Evolutionary conservation across 805 yeast genomes (phyloP), one percentile per base, ranked within the genome.

Genomic region (Teunomyces kruisii): DNA sequence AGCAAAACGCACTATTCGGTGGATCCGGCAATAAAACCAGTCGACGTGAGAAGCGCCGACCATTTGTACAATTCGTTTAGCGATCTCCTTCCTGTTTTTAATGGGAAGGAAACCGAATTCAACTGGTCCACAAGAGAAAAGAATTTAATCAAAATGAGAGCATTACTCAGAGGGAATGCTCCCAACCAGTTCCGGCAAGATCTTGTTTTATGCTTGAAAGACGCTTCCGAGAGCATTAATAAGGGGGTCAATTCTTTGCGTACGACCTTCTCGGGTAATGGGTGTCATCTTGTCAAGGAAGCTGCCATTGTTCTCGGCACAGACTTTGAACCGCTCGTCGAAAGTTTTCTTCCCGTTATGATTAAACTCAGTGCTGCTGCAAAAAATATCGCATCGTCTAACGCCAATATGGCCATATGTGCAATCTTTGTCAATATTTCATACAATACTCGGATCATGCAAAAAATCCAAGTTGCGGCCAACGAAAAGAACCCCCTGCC

Each of bases 91-190:
- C 64, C 67, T 1, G 52, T 54, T 10, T 90, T 92, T 55, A 77
- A 73, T 7, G 86, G 84, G 4, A 73, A 84, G 56, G 99, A 94
- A 61, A 86, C 96, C 0, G 99, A 94, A 58, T 75, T 76, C 47
- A 94, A 94, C 59, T 94, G 99, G 99, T 65, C 71, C 16, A 53
- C 56, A 0, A 75, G 99, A 57, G 96, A 91, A 54, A 74, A 76
- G 42, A 69, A 70, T 40, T 76, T 89, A 2, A 55, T 76, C 1
- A 74, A 72, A 40, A 56, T 89, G 28, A 74, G 97, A 45, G 70
- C 77, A 1, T 64, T 85, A 3, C 50, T 88, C 3, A 64, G 89
- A 37, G 89, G 91, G 3, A 79, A 81, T 54, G 67, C 76, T 1
- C 57, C 68, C 1, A 38, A 42, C 0, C 68, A 71, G 1, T 77